A percentile compares a stretch with the other conserved stretches of the same genome.
Evolutionary conservation across 2,329 filamentous ascomycete species (phyloP).

Genomic region (Aaosphaeria arxii): DNA sequence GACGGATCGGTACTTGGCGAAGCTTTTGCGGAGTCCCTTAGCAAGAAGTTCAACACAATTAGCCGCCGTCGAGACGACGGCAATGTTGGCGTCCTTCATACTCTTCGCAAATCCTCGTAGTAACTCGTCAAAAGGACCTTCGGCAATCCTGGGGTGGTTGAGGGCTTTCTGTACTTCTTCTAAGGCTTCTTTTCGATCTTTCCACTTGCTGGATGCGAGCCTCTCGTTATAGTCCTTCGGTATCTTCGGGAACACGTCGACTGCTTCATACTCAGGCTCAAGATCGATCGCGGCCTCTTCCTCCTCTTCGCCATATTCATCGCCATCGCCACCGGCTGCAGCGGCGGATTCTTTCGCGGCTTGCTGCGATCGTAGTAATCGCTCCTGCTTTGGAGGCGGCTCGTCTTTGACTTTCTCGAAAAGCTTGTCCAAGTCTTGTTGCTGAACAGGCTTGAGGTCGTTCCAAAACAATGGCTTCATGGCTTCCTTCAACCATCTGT

Average conservation of each 20-base stretch:
- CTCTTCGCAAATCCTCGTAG: slow-evolving; percentile 82
- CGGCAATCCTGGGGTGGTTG: slow-evolving; percentile 88
- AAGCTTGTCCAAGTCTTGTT: slow-evolving; percentile 86
- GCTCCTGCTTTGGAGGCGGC: slow-evolving; percentile 81
- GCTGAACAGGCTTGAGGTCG: slow-evolving; percentile 92
- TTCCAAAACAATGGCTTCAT: slow-evolving; percentile 99
- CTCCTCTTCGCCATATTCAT: slow-evolving; percentile 45
- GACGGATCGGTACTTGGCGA: slow-evolving; percentile 73
- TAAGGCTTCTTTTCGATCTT: slow-evolving; percentile 91
- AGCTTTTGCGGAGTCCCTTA: slow-evolving; percentile 75
- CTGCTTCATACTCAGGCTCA: slow-evolving; percentile 66
- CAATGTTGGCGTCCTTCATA: slow-evolving; percentile 98
- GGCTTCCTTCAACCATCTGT: slow-evolving; percentile 93
- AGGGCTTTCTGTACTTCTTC: slow-evolving; percentile 74
- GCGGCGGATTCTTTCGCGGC: slow-evolving; percentile 72
- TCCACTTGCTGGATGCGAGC: slow-evolving; percentile 92
- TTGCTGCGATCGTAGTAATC: slow-evolving; percentile 85
- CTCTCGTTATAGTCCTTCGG: slow-evolving; percentile 80
- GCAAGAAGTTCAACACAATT: slow-evolving; percentile 89
- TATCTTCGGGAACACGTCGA: slow-evolving; percentile 80
- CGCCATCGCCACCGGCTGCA: slow-evolving; percentile 53
- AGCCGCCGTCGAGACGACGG: slow-evolving; percentile 88
- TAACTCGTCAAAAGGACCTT: slow-evolving; percentile 83
- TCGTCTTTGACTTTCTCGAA: slow-evolving; percentile 94
- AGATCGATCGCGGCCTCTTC: slow-evolving; percentile 70